These are phyloP conservation scores for Penicillium oxalicum DNA, from an alignment of 2,329 filamentous ascomycete genomes.

Conservation along the genomic window DNA sequence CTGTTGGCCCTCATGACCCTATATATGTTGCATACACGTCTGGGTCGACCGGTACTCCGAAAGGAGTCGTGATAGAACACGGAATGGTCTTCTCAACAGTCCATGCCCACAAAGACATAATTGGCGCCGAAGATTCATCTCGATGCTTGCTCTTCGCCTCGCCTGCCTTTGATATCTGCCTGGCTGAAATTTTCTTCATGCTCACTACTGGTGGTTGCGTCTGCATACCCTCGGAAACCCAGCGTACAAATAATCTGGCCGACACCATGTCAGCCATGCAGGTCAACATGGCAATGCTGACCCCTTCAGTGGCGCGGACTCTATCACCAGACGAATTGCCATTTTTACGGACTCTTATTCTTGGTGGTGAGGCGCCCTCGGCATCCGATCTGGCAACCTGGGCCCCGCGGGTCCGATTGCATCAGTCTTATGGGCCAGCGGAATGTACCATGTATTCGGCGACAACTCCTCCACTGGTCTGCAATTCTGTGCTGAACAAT, in stretches of 20 bases:
- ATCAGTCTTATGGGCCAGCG: constrained; percentile 3
- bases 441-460: constrained; percentile 3
- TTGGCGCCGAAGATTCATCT: not conserved
- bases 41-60: constrained; percentile 6
- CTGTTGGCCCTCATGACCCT: not conserved
- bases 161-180: constrained; percentile 5
- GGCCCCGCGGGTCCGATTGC: not conserved
- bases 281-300: constrained; percentile 5
- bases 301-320: constrained; percentile 2
- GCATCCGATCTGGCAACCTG: constrained; percentile 3
- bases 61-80: constrained; percentile 5
- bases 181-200: constrained; percentile 1
- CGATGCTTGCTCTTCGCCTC: constrained; percentile 10
- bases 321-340: not conserved
- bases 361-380: constrained; percentile 1
- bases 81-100: constrained; percentile 18
- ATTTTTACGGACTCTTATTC: constrained; percentile 1
- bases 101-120: constrained; percentile 12
- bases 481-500: not conserved
- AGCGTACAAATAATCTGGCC: constrained; percentile 2
- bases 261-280: not conserved
- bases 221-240: constrained; percentile 4
- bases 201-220: not conserved
- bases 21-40: constrained; percentile 6
- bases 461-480: not conserved